Percentiles rank a stretch among this genome's conserved stretches.
These are phyloP conservation scores for Amaranthus hypochondriacus DNA, from an alignment of 148 eudicot genomes.

Conservation along the genomic window DNA sequence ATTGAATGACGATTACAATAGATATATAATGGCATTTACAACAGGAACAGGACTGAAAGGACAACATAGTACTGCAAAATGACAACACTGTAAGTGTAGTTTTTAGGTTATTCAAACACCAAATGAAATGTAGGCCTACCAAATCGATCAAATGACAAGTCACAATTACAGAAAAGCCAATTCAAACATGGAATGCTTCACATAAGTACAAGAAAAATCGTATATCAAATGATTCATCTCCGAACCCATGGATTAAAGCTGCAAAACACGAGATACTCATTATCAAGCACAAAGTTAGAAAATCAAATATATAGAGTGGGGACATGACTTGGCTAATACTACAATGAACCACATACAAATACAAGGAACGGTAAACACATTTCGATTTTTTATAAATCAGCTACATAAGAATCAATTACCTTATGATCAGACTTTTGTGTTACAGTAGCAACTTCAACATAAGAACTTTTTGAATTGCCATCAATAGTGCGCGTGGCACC, in stretches of 20 bases:
- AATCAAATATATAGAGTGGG: not conserved
- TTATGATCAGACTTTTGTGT: too few relatives aligned
- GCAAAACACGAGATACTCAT: not conserved
- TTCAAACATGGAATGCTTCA: not conserved
- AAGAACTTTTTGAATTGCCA: too few relatives aligned
- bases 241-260: not conserved
- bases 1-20: not conserved
- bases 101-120: not conserved
- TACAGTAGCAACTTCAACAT: too few relatives aligned
- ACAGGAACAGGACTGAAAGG: not conserved
- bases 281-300: not conserved
- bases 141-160: not conserved
- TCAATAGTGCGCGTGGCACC: too few relatives aligned
- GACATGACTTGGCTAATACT: not conserved
- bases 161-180: conserved; percentile 3
- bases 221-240: not conserved
- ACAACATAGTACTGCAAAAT: not conserved
- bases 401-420: conserved; percentile 15
- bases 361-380: not conserved
- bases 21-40: not conserved
- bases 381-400: not conserved
- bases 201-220: not conserved
- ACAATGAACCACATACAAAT: not conserved
- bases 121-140: not conserved
- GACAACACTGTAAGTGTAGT: not conserved